phyloP scores from a whole-genome alignment of 148 eudicot genomes.

The Rheum nobile region DNA sequence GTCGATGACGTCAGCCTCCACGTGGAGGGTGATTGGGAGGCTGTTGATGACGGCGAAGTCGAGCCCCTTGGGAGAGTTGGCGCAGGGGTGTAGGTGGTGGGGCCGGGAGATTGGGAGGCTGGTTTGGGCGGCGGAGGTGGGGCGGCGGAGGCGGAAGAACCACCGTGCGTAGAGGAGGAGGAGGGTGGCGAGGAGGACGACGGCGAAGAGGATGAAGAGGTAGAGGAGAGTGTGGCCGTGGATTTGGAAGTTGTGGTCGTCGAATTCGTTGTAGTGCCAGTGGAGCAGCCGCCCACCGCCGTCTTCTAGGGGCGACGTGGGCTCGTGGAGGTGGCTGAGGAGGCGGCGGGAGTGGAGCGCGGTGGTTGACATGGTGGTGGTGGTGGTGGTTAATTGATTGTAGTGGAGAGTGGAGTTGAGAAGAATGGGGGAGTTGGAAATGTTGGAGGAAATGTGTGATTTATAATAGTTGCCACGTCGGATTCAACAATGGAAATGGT shows the following conservation, averaged over 20 bases:
- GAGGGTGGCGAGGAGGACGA: constrained; percentile 36
- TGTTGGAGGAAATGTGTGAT: background rate
- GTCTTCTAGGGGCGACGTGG: constrained; percentile 6
- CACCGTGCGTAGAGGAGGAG: constrained; percentile 55
- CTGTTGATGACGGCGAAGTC: constrained; percentile 23
- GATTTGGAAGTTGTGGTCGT: constrained; percentile 58
- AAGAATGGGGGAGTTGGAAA: background rate
- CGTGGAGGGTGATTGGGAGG: constrained; percentile 38
- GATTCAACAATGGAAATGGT: background rate
- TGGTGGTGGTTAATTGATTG: no score
- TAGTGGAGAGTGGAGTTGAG: background rate
- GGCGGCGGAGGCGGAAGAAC: constrained; percentile 42
- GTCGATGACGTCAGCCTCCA: constrained; percentile 1
- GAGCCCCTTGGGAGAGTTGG: constrained; percentile 25
- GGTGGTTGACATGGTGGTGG: constrained; percentile 5
- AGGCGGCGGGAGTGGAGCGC: constrained; percentile 11
- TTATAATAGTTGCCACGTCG: constrained; percentile 6
- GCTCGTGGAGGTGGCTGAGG: constrained; percentile 19
- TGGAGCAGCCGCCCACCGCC: constrained; percentile 29
- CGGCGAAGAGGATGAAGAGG: constrained; percentile 49
- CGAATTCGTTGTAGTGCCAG: constrained; percentile 45
- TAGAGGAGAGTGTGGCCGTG: constrained; percentile 63
- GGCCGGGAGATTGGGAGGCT: constrained; percentile 8
- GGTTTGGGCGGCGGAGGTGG: constrained; percentile 8
- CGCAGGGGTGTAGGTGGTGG: constrained; percentile 2